Evolutionary conservation across 805 yeast genomes (phyloP), one percentile per base, ranked within the genome.

Genomic region (Cyberlindnera amylophila): DNA sequence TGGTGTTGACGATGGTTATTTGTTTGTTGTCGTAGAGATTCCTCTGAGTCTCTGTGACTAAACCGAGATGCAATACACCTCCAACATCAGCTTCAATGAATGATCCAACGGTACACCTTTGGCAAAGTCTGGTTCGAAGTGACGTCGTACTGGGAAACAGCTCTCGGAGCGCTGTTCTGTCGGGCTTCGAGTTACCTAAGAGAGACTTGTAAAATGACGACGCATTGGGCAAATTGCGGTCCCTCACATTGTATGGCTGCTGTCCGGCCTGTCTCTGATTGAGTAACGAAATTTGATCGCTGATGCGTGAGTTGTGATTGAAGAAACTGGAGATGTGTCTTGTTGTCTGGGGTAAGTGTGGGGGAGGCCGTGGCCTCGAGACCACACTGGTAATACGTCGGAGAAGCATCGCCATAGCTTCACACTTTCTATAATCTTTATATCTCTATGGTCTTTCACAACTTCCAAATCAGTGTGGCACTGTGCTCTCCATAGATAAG

Each of bases 21-120:
- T 33, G 24, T 10, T 36, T 42, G 17, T 40, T 13, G 11, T 16
- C 5, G 32, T 42, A 48, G 10, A 45, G 35, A n/a, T 38, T 34
- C 18, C 19, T 19, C 38, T 44, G 51, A n/a, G 49, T 35, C 12
- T 11, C 17, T 1, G 32, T 28, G 11, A 48, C 51, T 2, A 45
- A 12, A 0, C 51, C 51, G 15, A 27, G 24, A 1, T 24, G 18
- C 6, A 45, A n/a, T 1, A 6, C 11, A 10, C 36, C 42, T 11
- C 29, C 28, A 16, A 32, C 28, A 13, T 32, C 37, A 2, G 33
- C 41, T 23, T 48, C 51, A 2, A 48, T 45, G 26, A 45, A 42
- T 4, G 51, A 48, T 4, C 51, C 51, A 11, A 39, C 12, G 11
- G 35, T 3, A 18, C 43, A 41, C 18, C 47, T 24, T 23, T 26